Base-by-base conservation (phyloP, 129 eudicot species). In the Flaveria linearis region DNA sequence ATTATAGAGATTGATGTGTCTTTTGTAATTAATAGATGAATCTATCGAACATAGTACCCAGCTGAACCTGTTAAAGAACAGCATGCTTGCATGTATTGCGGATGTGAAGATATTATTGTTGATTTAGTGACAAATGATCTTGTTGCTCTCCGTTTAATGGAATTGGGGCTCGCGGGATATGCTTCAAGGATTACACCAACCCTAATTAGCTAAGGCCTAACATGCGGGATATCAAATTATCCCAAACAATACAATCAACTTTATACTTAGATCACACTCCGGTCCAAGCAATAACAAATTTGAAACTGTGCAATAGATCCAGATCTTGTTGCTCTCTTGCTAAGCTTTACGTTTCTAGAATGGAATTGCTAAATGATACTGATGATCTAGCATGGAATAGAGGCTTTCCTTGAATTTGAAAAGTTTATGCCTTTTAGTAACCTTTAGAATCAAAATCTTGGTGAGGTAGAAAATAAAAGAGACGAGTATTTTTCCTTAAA, bases 31-130 rank as follows among this genome's bases (percentile, higher is more conserved):
- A 30, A 28, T n/a, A 3, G 28, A 47, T 47, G 52, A 1, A 52
- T 71, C n/a, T 16, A 51, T 71, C 26, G 7, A 13, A 42, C 53
- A 14, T 64, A 28, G 30, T 64, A 49, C 50, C 33, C 14, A 75
- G 52, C 30, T 75, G 72, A 63, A 28, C 22, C 20, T 75, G 41
- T 75, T 28, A 62, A 46, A 75, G 13, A 47, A 15, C 47, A 75
- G 0, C 62, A 62, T 26, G 22, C 63, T 5, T 61, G 33, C 30
- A 49, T 47, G 36, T 61, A 62, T 7, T 56, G 57, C 9, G 13
- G 3, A 46, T 46, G 51, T 46, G 3, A 69, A 69, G 20, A 41
- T 33, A 4, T 30, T 30, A 4, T 30, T 3, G 36, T 30, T 30
- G 36, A 30, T 30, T 4, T 30, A 30, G 36, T 3, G 36, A 30